Evolutionary conservation across 202 grass and related monocot genomes (phyloP).

Genomic region (Carex arenaria): DNA sequence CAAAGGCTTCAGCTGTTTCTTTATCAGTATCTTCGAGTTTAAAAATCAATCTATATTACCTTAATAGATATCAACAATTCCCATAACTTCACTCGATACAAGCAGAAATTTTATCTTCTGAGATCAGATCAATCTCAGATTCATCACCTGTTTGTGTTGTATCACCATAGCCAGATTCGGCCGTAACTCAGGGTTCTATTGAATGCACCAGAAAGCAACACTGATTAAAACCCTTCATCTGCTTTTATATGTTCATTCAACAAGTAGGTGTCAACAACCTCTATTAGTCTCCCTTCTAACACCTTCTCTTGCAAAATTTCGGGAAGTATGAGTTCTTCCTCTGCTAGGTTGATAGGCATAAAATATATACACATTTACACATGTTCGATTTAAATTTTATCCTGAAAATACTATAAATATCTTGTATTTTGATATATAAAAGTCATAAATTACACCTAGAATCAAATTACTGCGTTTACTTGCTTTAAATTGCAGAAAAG

Average conservation of each 20-base stretch:
- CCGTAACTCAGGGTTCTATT: no score
- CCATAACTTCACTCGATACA: neutral
- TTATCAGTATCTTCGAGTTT: neutral
- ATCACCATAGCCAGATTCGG: no score
- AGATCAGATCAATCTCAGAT: neutral
- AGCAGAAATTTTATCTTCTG: neutral
- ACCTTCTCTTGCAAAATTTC: conserved; percentile 24
- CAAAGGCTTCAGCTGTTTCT: neutral
- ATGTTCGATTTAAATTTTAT: no score
- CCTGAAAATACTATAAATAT: no score
- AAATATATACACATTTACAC: no score
- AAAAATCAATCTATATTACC: neutral
- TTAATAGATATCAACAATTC: neutral
- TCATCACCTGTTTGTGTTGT: neutral
- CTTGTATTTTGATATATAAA: no score
- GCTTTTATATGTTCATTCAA: conserved; percentile 9
- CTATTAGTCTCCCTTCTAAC: conserved; percentile 21
- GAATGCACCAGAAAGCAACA: no score
- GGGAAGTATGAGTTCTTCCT: conserved; percentile 22
- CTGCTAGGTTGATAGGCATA: no score
- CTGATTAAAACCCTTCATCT: conserved; percentile 24
- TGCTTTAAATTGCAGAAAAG: no score
- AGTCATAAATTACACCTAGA: no score
- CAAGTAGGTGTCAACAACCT: conserved; percentile 36
- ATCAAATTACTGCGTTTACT: no score